A percentile compares a stretch with the other conserved stretches of the same genome.
Evolutionary conservation across 106 monocot species (phyloP).

Genomic region (Dioscorea alata): DNA sequence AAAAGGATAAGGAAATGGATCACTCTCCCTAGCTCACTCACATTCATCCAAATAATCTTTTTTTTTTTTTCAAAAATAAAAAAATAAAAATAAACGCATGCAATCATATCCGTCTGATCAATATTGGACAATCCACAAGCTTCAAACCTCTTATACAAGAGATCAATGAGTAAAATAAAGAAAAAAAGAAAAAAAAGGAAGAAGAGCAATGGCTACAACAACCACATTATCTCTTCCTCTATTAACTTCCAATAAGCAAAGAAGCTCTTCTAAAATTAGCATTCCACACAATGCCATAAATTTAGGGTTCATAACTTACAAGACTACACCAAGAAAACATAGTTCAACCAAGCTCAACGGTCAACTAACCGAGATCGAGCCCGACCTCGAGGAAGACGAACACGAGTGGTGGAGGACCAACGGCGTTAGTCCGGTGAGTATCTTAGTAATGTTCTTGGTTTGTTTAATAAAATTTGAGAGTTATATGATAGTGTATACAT

Average conservation of each 20-base stretch:
- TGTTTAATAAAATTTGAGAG: neutral
- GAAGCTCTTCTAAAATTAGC: neutral
- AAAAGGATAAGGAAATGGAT: no score
- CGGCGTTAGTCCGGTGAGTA: slow-evolving; percentile 51
- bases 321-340: neutral
- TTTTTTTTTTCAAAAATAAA: no score
- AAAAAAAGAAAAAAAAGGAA: neutral
- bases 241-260: neutral
- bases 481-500: neutral
- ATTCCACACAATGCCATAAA: neutral
- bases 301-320: neutral
- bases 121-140: neutral
- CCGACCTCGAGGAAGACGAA: slow-evolving; percentile 76
- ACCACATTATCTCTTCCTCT: neutral
- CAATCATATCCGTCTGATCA: neutral
- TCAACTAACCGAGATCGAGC: slow-evolving; percentile 79
- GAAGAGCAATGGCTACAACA: neutral
- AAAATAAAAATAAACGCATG: no score
- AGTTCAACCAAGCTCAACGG: slow-evolving; percentile 26
- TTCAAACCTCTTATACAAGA: neutral
- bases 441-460: neutral
- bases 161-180: neutral
- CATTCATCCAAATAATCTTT: no score
- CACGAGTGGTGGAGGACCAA: slow-evolving; percentile 62
- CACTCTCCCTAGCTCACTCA: no score